These are phyloP conservation scores for Wickerhamomyces bovis DNA, from an alignment of 805 yeast genomes.

Conservation along the genomic window DNA sequence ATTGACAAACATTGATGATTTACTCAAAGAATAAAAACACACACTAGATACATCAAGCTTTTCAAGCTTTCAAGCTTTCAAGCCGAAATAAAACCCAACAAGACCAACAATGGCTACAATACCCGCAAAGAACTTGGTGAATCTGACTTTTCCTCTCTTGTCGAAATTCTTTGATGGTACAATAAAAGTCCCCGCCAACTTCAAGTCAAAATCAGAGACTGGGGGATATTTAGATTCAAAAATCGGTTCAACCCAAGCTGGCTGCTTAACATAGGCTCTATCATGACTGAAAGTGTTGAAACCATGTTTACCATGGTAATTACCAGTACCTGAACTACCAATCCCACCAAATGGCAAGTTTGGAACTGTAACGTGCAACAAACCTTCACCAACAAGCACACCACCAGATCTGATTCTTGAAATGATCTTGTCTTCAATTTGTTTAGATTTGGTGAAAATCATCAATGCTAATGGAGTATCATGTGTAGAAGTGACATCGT, in stretches of 20 bases:
- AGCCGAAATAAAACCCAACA: constrained; percentile 15
- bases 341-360: constrained; percentile 89
- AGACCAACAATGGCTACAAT: constrained; percentile 6
- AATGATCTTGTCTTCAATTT: constrained; percentile 44
- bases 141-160: constrained; percentile 29
- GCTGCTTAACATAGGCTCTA: constrained; percentile 60
- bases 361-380: constrained; percentile 62
- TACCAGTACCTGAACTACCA: constrained; percentile 78
- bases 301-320: constrained; percentile 72
- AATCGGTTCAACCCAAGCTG: constrained; percentile 55
- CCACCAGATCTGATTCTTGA: constrained; percentile 66
- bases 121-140: constrained; percentile 10
- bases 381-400: constrained; percentile 59
- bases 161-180: constrained; percentile 31
- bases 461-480: constrained; percentile 83
- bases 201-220: constrained; percentile 29
- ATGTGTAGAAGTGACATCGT: constrained; percentile 38
- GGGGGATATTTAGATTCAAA: constrained; percentile 68
- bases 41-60: too few relatives aligned
- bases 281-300: constrained; percentile 58
- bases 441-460: constrained; percentile 46
- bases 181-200: constrained; percentile 23
- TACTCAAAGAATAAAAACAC: constrained; percentile 11
- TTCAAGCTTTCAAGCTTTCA: not conserved
- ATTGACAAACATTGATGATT: constrained; percentile 28